Evolutionary conservation across 371 early-diverging fungal genomes (phyloP).

Genomic region (Apophysomyces elegans): DNA sequence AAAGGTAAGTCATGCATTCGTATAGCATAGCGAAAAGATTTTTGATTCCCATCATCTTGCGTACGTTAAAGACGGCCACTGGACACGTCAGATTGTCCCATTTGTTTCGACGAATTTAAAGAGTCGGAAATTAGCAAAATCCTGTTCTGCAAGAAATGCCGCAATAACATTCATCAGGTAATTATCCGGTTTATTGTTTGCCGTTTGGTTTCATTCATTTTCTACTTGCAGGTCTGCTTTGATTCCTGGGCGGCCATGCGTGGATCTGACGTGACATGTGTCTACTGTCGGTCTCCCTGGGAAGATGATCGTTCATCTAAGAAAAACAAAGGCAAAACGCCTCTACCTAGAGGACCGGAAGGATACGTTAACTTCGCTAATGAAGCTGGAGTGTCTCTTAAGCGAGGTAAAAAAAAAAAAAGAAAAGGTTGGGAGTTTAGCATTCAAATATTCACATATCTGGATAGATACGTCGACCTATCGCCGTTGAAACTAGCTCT

Average conservation of each 20-base stretch:
- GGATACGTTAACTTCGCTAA: slow-evolving; percentile 32
- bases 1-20: slow-evolving; percentile 10
- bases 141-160: slow-evolving; percentile 35
- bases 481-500: no score
- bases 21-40: background rate
- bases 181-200: no score
- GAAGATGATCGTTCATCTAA: background rate
- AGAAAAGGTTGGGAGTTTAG: background rate
- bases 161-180: slow-evolving; percentile 47
- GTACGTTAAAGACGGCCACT: slow-evolving; percentile 29
- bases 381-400: slow-evolving; percentile 23
- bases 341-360: slow-evolving; percentile 16
- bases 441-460: background rate
- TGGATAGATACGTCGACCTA: background rate
- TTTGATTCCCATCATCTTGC: slow-evolving; percentile 3
- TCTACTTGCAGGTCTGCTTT: slow-evolving; percentile 27
- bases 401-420: slow-evolving; percentile 25
- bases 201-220: background rate
- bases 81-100: slow-evolving; percentile 43
- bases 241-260: slow-evolving; percentile 30
- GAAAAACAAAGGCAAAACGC: background rate
- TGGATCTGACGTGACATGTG: slow-evolving; percentile 29
- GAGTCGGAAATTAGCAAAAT: slow-evolving; percentile 21
- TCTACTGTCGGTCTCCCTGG: slow-evolving; percentile 45
- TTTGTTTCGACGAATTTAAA: slow-evolving; percentile 45